Conservation (phyloP, 2,329 filamentous ascomycete genomes). For the Ascochyta koolunga region DNA sequence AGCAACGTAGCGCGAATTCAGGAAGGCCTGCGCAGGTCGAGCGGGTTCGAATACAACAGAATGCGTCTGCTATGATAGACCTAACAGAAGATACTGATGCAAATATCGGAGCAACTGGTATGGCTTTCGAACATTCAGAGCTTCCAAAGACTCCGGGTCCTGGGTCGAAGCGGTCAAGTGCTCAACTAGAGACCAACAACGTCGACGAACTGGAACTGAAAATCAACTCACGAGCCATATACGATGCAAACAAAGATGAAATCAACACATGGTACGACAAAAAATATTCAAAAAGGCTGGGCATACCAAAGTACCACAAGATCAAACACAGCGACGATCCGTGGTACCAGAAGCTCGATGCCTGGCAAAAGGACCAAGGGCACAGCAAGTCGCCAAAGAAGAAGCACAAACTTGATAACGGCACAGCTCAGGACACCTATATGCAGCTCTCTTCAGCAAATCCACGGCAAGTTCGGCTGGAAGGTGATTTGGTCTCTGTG, state of each 20-base stretch:
- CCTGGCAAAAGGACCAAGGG: neutral
- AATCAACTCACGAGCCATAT: neutral
- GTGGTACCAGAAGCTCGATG: neutral
- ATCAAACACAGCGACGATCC: neutral
- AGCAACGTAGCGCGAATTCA: too few species aligned
- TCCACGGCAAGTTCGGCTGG: neutral
- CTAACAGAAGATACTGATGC: too few species aligned
- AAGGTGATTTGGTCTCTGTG: neutral
- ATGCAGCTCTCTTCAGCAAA: neutral
- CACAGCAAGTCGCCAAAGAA: neutral
- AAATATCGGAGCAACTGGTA: too few species aligned
- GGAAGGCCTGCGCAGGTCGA: too few species aligned
- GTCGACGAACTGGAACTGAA: neutral
- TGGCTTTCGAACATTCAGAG: too few species aligned
- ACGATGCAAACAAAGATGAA: neutral
- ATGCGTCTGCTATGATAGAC: too few species aligned
- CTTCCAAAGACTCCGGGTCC: too few species aligned
- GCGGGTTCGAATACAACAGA: too few species aligned
- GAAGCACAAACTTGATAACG: neutral
- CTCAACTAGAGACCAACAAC: neutral
- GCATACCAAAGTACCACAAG: neutral
- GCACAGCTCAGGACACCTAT: too few species aligned
- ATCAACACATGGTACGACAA: slow-evolving; percentile 6
- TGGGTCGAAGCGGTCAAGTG: neutral
- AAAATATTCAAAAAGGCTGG: neutral